Conservation (phyloP, 1,284 basidiomycete genomes). For the Boletellus sp. region DNA sequence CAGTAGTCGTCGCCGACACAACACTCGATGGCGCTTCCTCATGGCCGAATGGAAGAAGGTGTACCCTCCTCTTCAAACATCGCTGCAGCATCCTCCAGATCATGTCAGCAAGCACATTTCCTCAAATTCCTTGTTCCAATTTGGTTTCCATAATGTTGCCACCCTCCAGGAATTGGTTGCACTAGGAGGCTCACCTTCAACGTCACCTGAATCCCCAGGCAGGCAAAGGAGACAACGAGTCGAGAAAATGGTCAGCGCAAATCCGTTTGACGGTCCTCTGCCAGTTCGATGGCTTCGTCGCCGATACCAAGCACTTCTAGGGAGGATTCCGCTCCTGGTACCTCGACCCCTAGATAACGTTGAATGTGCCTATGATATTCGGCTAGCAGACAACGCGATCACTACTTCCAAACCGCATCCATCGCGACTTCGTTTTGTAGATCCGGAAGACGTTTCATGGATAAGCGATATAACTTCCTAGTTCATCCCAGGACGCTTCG, state of each 20-base stretch:
- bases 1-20: conserved; percentile 68
- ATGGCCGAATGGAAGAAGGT: conserved; percentile 51
- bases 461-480: conserved; percentile 19
- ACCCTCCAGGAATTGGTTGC: conserved; percentile 47
- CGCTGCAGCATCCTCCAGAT: conserved; percentile 5
- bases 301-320: conserved; percentile 59
- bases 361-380: conserved; percentile 28
- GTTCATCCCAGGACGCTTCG: background rate
- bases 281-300: conserved; percentile 62
- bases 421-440: conserved; percentile 25
- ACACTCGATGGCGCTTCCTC: conserved; percentile 69
- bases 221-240: conserved; percentile 8
- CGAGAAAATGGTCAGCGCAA: conserved; percentile 4
- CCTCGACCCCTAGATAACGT: conserved; percentile 23
- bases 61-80: conserved; percentile 55
- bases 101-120: conserved; percentile 3
- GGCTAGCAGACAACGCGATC: conserved; percentile 30
- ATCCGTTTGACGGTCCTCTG: conserved; percentile 28
- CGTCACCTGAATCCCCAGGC: conserved; percentile 5
- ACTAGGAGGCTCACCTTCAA: conserved; percentile 38
- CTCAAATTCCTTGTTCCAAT: conserved; percentile 25
- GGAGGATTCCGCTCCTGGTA: conserved; percentile 53
- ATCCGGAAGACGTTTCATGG: conserved; percentile 36
- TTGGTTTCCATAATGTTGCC: conserved; percentile 44
- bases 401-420: conserved; percentile 13